Evolutionary conservation across 1,284 basidiomycete species (phyloP), one percentile per base, ranked within the genome.

Genomic region (Cutaneotrichosporon cyanovorans): DNA sequence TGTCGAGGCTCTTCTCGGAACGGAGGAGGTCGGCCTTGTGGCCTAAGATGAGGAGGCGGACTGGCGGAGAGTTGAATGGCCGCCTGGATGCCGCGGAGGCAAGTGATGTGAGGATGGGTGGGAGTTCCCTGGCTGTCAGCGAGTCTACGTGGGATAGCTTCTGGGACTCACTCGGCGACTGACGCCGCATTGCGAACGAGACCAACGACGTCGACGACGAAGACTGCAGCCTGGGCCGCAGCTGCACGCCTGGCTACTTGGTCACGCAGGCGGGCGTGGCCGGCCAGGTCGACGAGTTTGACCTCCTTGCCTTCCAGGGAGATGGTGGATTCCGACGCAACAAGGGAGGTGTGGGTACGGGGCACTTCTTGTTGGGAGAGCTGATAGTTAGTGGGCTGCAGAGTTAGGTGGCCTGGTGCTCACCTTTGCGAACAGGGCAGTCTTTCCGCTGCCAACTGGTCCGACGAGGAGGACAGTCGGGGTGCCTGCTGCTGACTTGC

Each of bases 201-300:
- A 1, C 51, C 58, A 11, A 58, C 57, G 21, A 65, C 51, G 39
- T 71, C 70, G n/a, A 69, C 61, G 4, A 72, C 68, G 41, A 71
- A 72, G 3, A 72, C 61, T 7, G 62, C 66, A 1, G 52, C 68
- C 21, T 46, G 50, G 18, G 60, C 62, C 9, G 56, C 56, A 14
- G 42, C 50, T 5, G 66, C 39, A n/a, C 61, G 47, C 42, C 55
- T 56, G 40, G 59, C 55, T 9, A 63, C 49, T 38, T 65, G 59
- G 37, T 69, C 66, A n/a, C 59, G 56, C 21, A 72, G 51, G 38
- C 70, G 58, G 10, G 68, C 65, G 49, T 72, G 70, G n/a, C 70
- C 70, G 5, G 70, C 66, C 2, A 72, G 39, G 40, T 72, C 70
- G 11, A 69, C 54, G 18, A 72, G 47, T 7, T 51, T 48, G 40